Conservation (phyloP, 2,329 filamentous ascomycete genomes). For the Epichloe elymi region DNA sequence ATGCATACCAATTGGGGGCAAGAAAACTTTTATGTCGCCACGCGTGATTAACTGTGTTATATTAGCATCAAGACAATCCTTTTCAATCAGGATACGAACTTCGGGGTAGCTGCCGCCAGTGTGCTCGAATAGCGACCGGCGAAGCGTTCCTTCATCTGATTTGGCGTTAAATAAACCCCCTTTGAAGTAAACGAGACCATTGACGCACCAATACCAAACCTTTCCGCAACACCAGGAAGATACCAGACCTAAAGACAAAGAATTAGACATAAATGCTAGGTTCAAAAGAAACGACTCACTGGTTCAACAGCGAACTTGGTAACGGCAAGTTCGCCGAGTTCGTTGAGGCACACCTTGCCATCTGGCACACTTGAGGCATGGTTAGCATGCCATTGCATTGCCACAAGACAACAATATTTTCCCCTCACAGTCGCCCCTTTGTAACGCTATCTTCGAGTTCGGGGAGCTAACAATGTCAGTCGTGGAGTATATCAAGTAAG, state of each 20-base stretch:
- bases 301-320: constrained; percentile 97
- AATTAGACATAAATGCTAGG: neutral
- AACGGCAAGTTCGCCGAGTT: constrained; percentile 75
- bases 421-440: constrained; percentile 54
- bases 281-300: constrained; percentile 32
- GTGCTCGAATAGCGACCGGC: constrained; percentile 83
- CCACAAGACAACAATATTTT: neutral
- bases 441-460: constrained; percentile 84
- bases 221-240: constrained; percentile 73
- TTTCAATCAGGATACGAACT: neutral
- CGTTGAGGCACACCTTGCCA: constrained; percentile 81
- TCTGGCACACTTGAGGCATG: constrained; percentile 43
- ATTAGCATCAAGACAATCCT: neutral
- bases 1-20: constrained; percentile 68
- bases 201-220: constrained; percentile 70
- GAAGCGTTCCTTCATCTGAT: constrained; percentile 69
- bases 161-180: constrained; percentile 13
- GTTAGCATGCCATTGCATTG: neutral
- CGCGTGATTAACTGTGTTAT: constrained; percentile 63
- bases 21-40: constrained; percentile 85
- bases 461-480: constrained; percentile 42
- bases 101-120: constrained; percentile 95
- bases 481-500: neutral
- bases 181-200: neutral
- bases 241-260: constrained; percentile 49